A percentile compares a stretch with the other conserved stretches of the same genome.
Conservation (phyloP, 139 green algal species). For the Chlorella vulgaris region DNA sequence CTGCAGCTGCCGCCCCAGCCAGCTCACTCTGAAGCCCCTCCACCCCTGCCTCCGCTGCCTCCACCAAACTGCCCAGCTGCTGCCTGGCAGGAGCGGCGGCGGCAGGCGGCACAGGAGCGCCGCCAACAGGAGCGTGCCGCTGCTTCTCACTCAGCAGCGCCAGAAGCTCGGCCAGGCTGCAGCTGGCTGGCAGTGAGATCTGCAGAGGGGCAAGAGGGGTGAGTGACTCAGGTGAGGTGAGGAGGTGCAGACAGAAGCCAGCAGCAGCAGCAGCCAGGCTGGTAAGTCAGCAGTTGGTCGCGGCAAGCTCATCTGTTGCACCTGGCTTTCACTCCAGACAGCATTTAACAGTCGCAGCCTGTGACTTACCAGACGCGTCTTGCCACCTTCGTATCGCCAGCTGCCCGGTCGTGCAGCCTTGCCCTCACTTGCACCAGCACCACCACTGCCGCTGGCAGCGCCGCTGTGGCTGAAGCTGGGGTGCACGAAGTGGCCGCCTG, state of each 20-base stretch:
- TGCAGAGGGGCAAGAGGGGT: neutral
- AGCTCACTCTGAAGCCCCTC: no score
- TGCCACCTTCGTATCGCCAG: slow-evolving; percentile 46
- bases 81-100: neutral
- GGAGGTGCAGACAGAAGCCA: neutral
- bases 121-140: neutral
- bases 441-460: neutral
- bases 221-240: neutral
- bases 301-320: no score
- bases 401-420: neutral
- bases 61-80: neutral
- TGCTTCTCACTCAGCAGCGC: slow-evolving; percentile 32
- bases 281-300: no score
- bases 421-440: neutral
- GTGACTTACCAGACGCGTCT: slow-evolving; percentile 65
- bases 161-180: slow-evolving; percentile 39
- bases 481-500: neutral
- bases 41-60: no score
- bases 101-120: neutral
- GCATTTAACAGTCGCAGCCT: no score
- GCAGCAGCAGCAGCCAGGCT: neutral
- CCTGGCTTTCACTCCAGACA: neutral
- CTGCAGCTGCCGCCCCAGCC: neutral
- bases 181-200: slow-evolving; percentile 30
- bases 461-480: neutral